These are phyloP conservation scores for Curvularia sp. DNA, from an alignment of 2,329 filamentous ascomycete species.

Conservation along the genomic window DNA sequence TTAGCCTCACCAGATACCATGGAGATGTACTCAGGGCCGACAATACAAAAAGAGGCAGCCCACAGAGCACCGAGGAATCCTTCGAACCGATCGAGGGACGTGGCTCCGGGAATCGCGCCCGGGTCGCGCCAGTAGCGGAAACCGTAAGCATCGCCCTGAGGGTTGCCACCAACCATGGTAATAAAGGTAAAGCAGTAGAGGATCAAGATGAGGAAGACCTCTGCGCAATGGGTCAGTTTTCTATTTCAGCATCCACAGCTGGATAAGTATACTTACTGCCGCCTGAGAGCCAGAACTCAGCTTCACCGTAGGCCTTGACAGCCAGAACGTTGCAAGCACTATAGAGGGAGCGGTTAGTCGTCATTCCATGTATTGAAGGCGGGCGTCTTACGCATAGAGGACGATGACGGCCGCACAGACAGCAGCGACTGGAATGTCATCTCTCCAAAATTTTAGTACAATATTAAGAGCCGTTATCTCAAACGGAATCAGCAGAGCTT, in stretches of 20 bases:
- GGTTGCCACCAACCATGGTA: constrained; percentile 56
- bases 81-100: constrained; percentile 42
- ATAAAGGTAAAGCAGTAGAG: constrained; percentile 57
- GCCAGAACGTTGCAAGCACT: constrained; percentile 58
- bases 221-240: constrained; percentile 25
- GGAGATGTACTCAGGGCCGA: constrained; percentile 58
- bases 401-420: constrained; percentile 53
- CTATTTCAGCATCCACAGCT: background rate
- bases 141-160: constrained; percentile 51
- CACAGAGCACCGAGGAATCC: constrained; percentile 51
- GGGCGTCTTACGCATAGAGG: constrained; percentile 49
- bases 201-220: constrained; percentile 56
- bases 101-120: constrained; percentile 39
- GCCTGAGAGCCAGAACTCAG: constrained; percentile 55
- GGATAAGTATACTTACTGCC: constrained; percentile 24
- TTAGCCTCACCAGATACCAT: constrained; percentile 58
- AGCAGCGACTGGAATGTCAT: constrained; percentile 53
- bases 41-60: constrained; percentile 56
- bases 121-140: constrained; percentile 55
- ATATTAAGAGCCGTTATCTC: constrained; percentile 58
- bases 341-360: constrained; percentile 23
- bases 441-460: constrained; percentile 53
- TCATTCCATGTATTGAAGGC: background rate
- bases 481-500: constrained; percentile 59
- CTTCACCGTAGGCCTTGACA: constrained; percentile 55